Conservation (phyloP, 768 basidiomycete genomes). For the Leccinum ochraceum region DNA sequence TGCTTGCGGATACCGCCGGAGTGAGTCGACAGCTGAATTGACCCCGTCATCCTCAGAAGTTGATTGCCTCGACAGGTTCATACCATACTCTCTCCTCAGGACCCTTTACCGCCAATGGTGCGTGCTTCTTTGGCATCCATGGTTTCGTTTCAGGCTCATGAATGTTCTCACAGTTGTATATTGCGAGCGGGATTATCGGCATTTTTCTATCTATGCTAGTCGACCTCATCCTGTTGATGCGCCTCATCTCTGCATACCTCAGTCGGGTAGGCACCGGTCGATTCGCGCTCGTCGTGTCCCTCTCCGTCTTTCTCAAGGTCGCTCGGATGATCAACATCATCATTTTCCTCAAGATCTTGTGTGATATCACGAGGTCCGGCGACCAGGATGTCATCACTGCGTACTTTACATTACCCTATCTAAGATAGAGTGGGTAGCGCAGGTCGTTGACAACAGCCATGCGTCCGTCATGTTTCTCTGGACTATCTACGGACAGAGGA, state of each 20-base stretch:
- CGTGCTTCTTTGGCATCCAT: constrained; percentile 1
- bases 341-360: constrained; percentile 29
- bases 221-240: constrained; percentile 31
- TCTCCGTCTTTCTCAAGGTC: constrained; percentile 32
- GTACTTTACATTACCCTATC: constrained; percentile 24
- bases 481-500: constrained; percentile 10
- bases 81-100: constrained; percentile 23
- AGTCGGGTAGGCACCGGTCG: constrained; percentile 13
- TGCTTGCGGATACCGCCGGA: too few species aligned
- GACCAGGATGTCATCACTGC: constrained; percentile 10
- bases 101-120: constrained; percentile 25
- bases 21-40: constrained; percentile 13
- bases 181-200: constrained; percentile 34
- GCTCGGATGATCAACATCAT: constrained; percentile 28
- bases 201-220: constrained; percentile 31
- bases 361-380: constrained; percentile 18
- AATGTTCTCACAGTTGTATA: constrained; percentile 15
- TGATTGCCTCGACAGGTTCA: constrained; percentile 24
- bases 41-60: neutral
- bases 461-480: constrained; percentile 28
- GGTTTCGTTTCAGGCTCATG: neutral
- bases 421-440: constrained; percentile 33
- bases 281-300: constrained; percentile 20
- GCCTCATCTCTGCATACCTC: constrained; percentile 29
- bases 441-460: constrained; percentile 34